Evolutionary conservation across 139 green algal genomes (phyloP).

Genomic region (Chlamydomonas asymmetrica): DNA sequence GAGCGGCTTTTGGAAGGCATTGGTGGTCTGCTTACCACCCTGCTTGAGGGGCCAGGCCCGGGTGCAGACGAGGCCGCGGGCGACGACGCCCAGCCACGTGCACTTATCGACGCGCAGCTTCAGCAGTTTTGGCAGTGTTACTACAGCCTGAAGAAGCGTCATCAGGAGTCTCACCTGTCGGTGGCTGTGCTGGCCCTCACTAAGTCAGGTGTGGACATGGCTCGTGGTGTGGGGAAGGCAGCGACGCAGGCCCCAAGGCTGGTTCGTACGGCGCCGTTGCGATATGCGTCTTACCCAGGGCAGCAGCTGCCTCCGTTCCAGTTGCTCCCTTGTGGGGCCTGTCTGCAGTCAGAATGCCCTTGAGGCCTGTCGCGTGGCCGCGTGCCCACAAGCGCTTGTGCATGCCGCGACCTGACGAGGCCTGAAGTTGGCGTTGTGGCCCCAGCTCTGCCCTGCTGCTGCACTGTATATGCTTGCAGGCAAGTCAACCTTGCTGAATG

Average conservation of each 20-base stretch:
- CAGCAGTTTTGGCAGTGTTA: slow-evolving; percentile 30
- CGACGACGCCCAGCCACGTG: slow-evolving; percentile 12
- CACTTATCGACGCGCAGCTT: slow-evolving; percentile 27
- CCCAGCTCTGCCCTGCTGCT: too few species aligned
- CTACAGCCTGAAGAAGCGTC: slow-evolving; percentile 34
- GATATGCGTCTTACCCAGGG: too few species aligned
- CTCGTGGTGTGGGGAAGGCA: background rate
- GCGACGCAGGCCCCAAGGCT: too few species aligned
- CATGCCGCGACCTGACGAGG: too few species aligned
- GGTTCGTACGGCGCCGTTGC: too few species aligned
- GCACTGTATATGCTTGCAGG: too few species aligned
- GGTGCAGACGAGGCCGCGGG: background rate
- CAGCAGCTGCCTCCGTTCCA: too few species aligned
- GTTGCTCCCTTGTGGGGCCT: too few species aligned
- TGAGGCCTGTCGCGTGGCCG: too few species aligned
- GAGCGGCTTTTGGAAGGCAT: background rate
- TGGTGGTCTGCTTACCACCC: slow-evolving; percentile 2
- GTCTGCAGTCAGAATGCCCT: too few species aligned
- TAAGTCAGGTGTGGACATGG: slow-evolving; percentile 37
- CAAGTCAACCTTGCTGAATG: slow-evolving; percentile 77
- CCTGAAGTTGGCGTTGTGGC: too few species aligned
- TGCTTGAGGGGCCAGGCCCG: background rate
- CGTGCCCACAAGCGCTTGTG: too few species aligned
- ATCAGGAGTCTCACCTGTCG: slow-evolving; percentile 27
- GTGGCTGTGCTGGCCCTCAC: slow-evolving; percentile 63